A percentile compares a stretch with the other conserved stretches of the same genome.
Conservation (phyloP, 1,139 yeast genomes). For the Geotrichum aggregatum region DNA sequence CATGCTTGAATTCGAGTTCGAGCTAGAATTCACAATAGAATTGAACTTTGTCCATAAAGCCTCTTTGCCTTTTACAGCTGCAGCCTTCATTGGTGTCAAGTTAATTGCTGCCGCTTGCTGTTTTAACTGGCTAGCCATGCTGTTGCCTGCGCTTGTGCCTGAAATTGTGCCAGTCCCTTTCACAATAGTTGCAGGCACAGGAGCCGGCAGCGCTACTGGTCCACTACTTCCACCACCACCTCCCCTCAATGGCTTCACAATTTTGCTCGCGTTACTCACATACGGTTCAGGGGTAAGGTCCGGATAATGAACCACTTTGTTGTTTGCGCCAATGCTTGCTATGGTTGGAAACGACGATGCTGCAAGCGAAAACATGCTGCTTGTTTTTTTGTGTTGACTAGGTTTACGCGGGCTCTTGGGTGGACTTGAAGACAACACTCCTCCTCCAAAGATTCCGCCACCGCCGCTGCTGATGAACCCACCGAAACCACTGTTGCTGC, state of each 20-base stretch:
- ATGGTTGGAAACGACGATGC: constrained; percentile 15
- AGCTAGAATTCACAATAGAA: constrained; percentile 14
- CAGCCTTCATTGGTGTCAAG: not conserved
- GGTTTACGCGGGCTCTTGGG: not conserved
- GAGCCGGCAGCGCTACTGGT: too few species aligned
- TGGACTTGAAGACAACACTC: not conserved
- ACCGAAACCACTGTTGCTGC: not conserved
- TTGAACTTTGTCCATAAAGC: constrained; percentile 22
- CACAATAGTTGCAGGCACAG: too few species aligned
- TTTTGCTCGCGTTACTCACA: constrained; percentile 34
- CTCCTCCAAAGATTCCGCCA: not conserved
- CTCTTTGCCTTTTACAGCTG: constrained; percentile 8
- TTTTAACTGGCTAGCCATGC: not conserved
- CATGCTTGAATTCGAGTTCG: too few species aligned
- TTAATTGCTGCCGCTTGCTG: not conserved
- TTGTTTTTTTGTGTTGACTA: not conserved
- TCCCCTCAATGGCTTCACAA: constrained; percentile 65
- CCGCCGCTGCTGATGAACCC: not conserved
- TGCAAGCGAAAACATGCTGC: not conserved
- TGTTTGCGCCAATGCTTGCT: constrained; percentile 16
- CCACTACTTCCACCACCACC: constrained; percentile 40
- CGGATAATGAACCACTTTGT: constrained; percentile 18
- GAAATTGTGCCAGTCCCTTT: too few species aligned
- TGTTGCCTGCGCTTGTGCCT: too few species aligned
- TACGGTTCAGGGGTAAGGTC: constrained; percentile 18